Conservation (phyloP, 1,284 basidiomycete species). For the Leucoagaricus sp. region DNA sequence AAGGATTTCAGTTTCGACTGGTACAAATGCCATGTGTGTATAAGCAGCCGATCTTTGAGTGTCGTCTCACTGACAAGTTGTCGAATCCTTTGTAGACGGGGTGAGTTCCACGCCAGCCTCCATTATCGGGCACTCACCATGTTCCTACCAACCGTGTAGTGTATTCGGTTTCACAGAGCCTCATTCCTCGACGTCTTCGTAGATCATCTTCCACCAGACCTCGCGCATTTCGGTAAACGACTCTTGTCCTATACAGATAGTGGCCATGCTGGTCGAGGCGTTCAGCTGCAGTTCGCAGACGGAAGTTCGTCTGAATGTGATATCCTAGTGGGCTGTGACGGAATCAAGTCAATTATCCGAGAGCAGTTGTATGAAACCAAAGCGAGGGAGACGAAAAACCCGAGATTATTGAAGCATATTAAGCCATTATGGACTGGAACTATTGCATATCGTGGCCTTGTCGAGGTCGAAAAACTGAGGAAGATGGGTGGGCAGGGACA, state of each 20-base stretch:
- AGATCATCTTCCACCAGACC: conserved; percentile 36
- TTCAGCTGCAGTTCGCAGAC: conserved; percentile 36
- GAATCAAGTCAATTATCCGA: conserved; percentile 47
- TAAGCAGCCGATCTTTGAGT: too few relatives aligned
- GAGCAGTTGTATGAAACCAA: conserved; percentile 22
- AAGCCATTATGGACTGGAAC: conserved; percentile 46
- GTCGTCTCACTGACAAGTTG: not conserved
- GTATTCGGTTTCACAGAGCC: conserved; percentile 48
- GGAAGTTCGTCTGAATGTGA: conserved; percentile 36
- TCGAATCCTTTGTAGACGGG: conserved; percentile 20
- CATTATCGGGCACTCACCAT: not conserved
- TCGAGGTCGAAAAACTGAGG: conserved; percentile 31
- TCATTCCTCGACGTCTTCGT: conserved; percentile 47
- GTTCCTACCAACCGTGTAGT: too few relatives aligned
- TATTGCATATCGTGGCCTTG: conserved; percentile 40
- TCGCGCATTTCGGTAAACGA: conserved; percentile 46
- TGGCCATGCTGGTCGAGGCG: conserved; percentile 35
- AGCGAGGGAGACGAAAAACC: conserved; percentile 9
- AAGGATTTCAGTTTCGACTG: conserved; percentile 41
- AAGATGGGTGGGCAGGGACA: conserved; percentile 28
- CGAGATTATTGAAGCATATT: conserved; percentile 19
- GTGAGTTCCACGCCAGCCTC: conserved; percentile 11
- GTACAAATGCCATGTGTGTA: conserved; percentile 39
- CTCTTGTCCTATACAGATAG: conserved; percentile 31
- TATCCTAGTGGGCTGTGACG: conserved; percentile 42